These are phyloP conservation scores for Kwoniella shivajii DNA, from an alignment of 1,284 basidiomycete genomes.

Conservation along the genomic window DNA sequence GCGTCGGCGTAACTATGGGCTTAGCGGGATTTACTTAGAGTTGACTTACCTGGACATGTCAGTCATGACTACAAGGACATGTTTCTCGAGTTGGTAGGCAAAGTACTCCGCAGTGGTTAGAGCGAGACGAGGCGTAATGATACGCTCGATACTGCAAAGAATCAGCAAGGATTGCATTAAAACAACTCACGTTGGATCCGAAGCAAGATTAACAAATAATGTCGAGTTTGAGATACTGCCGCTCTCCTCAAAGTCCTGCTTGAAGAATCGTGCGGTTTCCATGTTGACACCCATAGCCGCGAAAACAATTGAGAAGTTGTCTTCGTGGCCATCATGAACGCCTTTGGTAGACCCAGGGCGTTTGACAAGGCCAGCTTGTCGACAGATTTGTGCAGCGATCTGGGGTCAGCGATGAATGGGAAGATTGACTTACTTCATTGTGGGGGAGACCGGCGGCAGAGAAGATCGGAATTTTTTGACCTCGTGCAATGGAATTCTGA, in stretches of 20 bases:
- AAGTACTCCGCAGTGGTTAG: constrained; percentile 99
- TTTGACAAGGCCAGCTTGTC: constrained; percentile 96
- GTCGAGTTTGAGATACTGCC: constrained; percentile 97
- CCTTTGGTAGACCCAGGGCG: constrained; percentile 80
- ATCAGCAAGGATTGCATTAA: constrained; percentile 8
- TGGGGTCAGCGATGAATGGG: constrained; percentile 40
- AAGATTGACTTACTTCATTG: constrained; percentile 72
- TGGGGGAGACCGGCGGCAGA: constrained; percentile 96
- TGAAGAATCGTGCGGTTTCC: constrained; percentile 99
- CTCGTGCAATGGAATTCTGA: constrained; percentile 94
- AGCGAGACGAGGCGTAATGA: constrained; percentile 97
- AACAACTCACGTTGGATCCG: constrained; percentile 80
- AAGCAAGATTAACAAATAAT: constrained; percentile 97
- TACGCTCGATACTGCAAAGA: constrained; percentile 90
- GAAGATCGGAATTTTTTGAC: constrained; percentile 99
- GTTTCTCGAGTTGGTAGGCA: constrained; percentile 99
- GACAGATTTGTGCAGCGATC: constrained; percentile 99
- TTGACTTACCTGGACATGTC: constrained; percentile 69
- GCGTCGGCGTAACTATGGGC: constrained; percentile 83
- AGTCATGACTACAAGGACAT: constrained; percentile 97
- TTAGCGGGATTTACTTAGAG: constrained; percentile 58
- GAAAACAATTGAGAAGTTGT: constrained; percentile 99
- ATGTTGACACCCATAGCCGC: constrained; percentile 99
- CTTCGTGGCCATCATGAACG: constrained; percentile 98
- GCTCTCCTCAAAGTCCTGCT: constrained; percentile 99